Conservation (phyloP, 2,329 filamentous ascomycete species). For the Dactylellina drechsleri region DNA sequence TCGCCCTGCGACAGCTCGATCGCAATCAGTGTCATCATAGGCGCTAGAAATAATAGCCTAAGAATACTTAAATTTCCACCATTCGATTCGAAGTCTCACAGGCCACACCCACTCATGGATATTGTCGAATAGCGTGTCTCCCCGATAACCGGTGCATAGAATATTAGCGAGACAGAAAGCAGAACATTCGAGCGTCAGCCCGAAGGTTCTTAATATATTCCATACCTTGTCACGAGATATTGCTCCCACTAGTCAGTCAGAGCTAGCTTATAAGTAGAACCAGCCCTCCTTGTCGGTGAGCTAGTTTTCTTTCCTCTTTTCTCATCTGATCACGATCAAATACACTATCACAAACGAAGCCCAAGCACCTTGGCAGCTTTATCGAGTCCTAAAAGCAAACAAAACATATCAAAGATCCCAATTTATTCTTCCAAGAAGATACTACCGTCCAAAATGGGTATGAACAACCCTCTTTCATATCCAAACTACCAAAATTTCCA, state of each 20-base stretch:
- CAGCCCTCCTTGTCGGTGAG: conserved; percentile 4
- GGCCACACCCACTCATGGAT: neutral
- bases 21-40: neutral
- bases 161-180: conserved; percentile 7
- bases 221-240: conserved; percentile 24
- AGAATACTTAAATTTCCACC: neutral
- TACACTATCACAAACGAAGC: neutral
- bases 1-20: conserved; percentile 1
- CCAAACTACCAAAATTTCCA: neutral
- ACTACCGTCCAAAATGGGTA: conserved; percentile 35
- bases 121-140: conserved; percentile 33
- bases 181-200: neutral
- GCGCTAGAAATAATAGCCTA: conserved; percentile 24
- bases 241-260: neutral
- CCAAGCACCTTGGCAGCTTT: conserved; percentile 12
- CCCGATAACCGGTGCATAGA: conserved; percentile 30
- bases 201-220: conserved; percentile 6
- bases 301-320: conserved; percentile 28
- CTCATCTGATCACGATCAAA: conserved; percentile 25
- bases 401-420: conserved; percentile 16
- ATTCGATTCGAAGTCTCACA: no score
- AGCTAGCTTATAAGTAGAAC: conserved; percentile 39
- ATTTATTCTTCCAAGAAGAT: neutral
- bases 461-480: conserved; percentile 14
- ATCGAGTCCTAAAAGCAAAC: conserved; percentile 11